Base-by-base conservation (phyloP, 805 yeast species). In the Metschnikowia henanensis region DNA sequence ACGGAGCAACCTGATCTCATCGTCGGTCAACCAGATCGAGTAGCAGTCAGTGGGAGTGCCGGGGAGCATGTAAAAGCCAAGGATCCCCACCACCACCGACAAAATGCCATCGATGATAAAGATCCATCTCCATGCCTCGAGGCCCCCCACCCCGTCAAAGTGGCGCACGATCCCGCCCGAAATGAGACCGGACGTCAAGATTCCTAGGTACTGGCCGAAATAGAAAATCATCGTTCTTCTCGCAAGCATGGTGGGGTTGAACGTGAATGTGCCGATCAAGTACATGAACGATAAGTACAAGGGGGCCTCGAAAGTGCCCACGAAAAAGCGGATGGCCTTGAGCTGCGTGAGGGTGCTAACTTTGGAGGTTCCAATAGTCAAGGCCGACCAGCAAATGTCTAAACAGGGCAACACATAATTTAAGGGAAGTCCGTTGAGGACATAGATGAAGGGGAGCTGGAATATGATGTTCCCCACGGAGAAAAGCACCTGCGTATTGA, bases 1-100 rank as follows among this genome's bases (percentile, higher is more conserved):
- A 60, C 83, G 67, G 1, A 82, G 77, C 26, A 50, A 43, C 8
- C 54, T 37, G 36, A 50, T 50, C 22, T 50, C 54, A 30, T 50
- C 54, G 35, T 50, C 54, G 17, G 47, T 46, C 45, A 50, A 43
- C 46, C 49, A 50, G 36, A 50, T 50, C n/a, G 54, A 50, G 43
- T 50, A 50, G 39, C 54, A 50, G 49, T 49, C 52, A 7, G 47
- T 49, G 15, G 54, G 54, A 6, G 54, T 50, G n/a, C 54, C 54
- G 4, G 69, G 54, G 33, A 50, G 47, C 54, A 49, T 49, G 41
- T 50, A 50, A 18, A 50, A 49, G 8, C 54, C 54, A 25, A 50
- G 26, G 15, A 50, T 25, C 2, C 53, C 54, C 15, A 50, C 54
- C 9, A 36, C 48, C 8, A 50, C 30, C 9, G 54, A 50, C 8